Evolutionary conservation across 2,329 filamentous ascomycete species (phyloP), one percentile per base, ranked within the genome.

Genomic region (Trichoderma sp.): DNA sequence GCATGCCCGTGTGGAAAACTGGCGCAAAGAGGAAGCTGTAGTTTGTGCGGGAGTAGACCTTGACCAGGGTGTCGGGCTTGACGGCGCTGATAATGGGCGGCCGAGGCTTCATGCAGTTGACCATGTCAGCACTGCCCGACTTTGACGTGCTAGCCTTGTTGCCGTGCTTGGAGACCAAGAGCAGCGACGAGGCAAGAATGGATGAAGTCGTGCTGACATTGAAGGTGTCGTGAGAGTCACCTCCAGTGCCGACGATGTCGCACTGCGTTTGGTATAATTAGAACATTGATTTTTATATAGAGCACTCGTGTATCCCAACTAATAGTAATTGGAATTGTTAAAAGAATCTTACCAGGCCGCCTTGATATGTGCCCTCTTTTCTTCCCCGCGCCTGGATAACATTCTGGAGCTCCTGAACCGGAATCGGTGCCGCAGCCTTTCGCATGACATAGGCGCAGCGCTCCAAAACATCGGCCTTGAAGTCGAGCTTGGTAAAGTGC

Each of bases 1-100:
- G 90, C 90, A 98, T 97, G 57, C 93, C 94, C 0, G 93, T 93
- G 81, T 99, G 95, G 84, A 97, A 99, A 72, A 95, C 92, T 45
- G 95, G 94, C 0, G 95, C 95, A 76, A 95, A 98, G 34, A 99
- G 86, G 81, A 99, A 99, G 70, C 91, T 91, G 82, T 98, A 99
- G 81, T 97, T 97, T 70, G 90, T 92, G 68, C 84, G 82, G 58
- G 87, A 84, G 81, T 97, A 97, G 68, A 97, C 88, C 67, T 84
- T 78, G 61, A 86, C 80, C 57, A 98, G 84, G 56, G 90, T 93
- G 50, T 84, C 79, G 1, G 94, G 91, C 15, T 86, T 90, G 70
- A 97, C 87, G 50, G 90, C 90, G 59, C 84, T 83, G 70, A 98
- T 89, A 72, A 90, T 87, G 7, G 93, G 94, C 12, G 92, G 82